Percentiles rank a stretch among this genome's conserved stretches.
These are phyloP conservation scores for Carex littledalei DNA, from an alignment of 176 grass and related monocot genomes.

Conservation along the genomic window DNA sequence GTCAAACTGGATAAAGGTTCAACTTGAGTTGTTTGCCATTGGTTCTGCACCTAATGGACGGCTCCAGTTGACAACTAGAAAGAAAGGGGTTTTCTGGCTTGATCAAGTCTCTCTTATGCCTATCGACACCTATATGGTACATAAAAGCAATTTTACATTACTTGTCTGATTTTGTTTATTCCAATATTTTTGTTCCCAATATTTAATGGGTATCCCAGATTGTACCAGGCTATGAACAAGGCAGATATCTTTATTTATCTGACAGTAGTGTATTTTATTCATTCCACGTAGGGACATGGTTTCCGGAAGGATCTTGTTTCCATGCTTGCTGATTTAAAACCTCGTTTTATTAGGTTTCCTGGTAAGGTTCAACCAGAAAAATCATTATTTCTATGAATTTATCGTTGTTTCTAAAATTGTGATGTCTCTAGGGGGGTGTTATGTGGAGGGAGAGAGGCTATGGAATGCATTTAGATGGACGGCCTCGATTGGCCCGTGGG, in stretches of 20 bases:
- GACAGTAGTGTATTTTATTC: not conserved
- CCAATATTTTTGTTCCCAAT: not conserved
- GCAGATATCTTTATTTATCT: constrained; percentile 7
- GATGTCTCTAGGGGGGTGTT: constrained; percentile 57
- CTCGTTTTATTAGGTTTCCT: constrained; percentile 88
- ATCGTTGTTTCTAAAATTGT: not conserved
- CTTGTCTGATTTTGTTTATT: not conserved
- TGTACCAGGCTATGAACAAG: not conserved
- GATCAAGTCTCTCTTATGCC: constrained; percentile 93
- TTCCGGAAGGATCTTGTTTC: constrained; percentile 80
- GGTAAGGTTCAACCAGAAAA: constrained; percentile 34
- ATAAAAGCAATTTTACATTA: not conserved
- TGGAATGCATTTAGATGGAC: constrained; percentile 84
- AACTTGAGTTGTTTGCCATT: constrained; percentile 53
- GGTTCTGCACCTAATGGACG: constrained; percentile 57
- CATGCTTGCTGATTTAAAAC: constrained; percentile 69
- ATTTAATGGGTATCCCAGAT: not conserved
- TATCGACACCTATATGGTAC: constrained; percentile 78
- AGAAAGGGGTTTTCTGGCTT: constrained; percentile 72
- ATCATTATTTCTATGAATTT: not conserved
- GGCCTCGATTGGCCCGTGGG: constrained; percentile 82
- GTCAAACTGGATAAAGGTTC: constrained; percentile 65
- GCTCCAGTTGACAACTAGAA: constrained; percentile 71
- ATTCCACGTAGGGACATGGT: constrained; percentile 61
- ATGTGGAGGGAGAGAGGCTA: constrained; percentile 78